Evolutionary conservation across 163 green algal species (phyloP).

Genomic region (Scenedesmus sp.): DNA sequence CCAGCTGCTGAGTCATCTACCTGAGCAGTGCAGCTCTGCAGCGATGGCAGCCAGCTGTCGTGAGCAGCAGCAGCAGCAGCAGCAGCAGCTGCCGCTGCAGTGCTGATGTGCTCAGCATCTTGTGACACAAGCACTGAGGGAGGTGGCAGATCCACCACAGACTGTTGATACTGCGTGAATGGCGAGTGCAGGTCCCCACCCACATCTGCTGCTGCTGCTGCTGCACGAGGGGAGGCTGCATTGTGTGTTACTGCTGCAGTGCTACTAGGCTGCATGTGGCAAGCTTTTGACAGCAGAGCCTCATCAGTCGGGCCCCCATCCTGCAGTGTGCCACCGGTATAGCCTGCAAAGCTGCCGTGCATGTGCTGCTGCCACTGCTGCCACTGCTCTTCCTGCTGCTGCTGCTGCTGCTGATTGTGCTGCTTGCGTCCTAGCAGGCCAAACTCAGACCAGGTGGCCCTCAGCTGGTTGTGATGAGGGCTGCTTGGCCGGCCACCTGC

Average conservation of each 20-base stretch:
- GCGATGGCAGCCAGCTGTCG: background rate
- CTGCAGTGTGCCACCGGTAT: background rate
- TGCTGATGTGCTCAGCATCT: background rate
- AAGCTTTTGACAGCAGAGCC: background rate
- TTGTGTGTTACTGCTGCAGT: conserved; percentile 23
- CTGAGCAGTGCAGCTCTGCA: conserved; percentile 8
- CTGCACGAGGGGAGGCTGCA: background rate
- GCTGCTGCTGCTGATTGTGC: conserved; percentile 33
- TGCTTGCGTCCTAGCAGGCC: background rate
- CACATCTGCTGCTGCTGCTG: background rate
- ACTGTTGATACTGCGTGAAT: background rate
- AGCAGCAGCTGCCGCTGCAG: background rate
- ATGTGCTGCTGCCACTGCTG: conserved; percentile 1
- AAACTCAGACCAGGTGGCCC: background rate
- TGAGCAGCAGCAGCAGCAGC: background rate
- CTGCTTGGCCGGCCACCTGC: background rate
- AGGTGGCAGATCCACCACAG: background rate
- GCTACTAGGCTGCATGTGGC: background rate
- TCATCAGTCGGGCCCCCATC: conserved; percentile 32
- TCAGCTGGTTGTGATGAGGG: background rate
- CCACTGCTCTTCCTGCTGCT: background rate
- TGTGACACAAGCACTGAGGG: background rate
- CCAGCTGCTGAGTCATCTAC: background rate
- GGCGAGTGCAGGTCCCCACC: background rate
- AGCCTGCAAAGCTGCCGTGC: background rate